Base-by-base conservation (phyloP, 179 eudicot species). In the Beta macrorhiza region DNA sequence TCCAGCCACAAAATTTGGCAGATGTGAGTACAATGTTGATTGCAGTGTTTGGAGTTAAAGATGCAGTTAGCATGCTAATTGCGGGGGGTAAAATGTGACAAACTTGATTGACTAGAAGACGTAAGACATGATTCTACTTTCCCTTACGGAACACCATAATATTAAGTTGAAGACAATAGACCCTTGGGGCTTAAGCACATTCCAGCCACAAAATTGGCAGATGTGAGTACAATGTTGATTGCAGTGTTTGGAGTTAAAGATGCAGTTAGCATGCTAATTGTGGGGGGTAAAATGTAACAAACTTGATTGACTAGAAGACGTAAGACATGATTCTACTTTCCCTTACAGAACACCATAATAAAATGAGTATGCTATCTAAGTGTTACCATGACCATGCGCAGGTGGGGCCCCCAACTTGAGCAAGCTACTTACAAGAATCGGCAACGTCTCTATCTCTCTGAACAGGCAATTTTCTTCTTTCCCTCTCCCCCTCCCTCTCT, bases 401-500 rank as follows among this genome's bases (percentile, higher is more conserved):
- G 99, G 83, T 96, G 99, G 99, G 99, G 99, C 7, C 97, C 98
- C 13, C 93, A 88, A 82, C 85, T 96, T 37, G 99, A 96, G 81
- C 92, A 90, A 83, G 98, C 95, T 17, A 96, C 93, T 69, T 92
- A 90, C 91, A 96, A 94, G 88, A 96, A 85, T 77, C 93, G 97
- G 10, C 99, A 96, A 80, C 94, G 99, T 58, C 95, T 96, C 80
- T 96, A 94, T 83, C 95, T 96, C 42, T 96, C 99, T n/a, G 98
- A 96, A 79, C 99, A 92, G 97, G 99, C 82, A 80, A 80, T 69
- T 55, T 71, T 72, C 61, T 72, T 7, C 64, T 15, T 59, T 75
- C 7, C 72, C 25, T 17, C 20, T 20, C 47, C 37, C 45, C 57
- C 58, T 77, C 59, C 45, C 5, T 57, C 25, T 11, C 37, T 13